Base-by-base conservation (phyloP, 2,329 filamentous ascomycete species). In the Lasiodiplodia sp. region DNA sequence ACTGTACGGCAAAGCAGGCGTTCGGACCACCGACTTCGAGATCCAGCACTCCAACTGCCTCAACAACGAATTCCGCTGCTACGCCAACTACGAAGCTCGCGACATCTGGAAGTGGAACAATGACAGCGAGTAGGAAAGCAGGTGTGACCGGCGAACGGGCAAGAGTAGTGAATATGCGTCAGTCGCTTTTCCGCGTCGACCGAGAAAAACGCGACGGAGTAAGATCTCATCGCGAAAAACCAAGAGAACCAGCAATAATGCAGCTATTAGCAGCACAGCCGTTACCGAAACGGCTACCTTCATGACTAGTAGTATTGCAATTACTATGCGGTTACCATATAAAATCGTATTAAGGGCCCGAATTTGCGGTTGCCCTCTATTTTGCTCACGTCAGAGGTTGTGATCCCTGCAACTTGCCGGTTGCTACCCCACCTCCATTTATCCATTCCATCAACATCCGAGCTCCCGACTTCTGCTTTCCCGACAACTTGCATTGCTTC, bases 21-120 rank as follows among this genome's bases (percentile, higher is more conserved):
- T 91, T 34, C 81, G 78, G 66, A 89, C 89, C 4, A 94, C 92
- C 0, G 87, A 86, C 0, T 94, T 90, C 75, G 87, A 90, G 73
- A 89, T 90, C 4, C 82, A 85, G 71, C 92, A 95, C 75, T 85
- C 87, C n/a, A 87, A 88, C 70, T 91, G 91, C 0, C 80, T 96
- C 69, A 92, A 91, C 78, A 96, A 96, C 75, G 91, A 93, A 79
- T 96, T 94, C 76, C 86, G 87, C 75, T 94, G 91, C 78, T 95
- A 93, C 75, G 88, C 92, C 28, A 94, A 92, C 75, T 94, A 92
- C 75, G 90, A 92, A 77, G 87, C 44, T n/a, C 44, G 89, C 73
- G 80, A 80, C 18, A 72, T 72, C 14, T 84, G 82, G 81, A 78
- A 75, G 47, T 81, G 77, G 77, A 70, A 25, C 28, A 21, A 60